Evolutionary conservation across 345 rosid genomes (phyloP).

Genomic region (Eutrema japonicum): DNA sequence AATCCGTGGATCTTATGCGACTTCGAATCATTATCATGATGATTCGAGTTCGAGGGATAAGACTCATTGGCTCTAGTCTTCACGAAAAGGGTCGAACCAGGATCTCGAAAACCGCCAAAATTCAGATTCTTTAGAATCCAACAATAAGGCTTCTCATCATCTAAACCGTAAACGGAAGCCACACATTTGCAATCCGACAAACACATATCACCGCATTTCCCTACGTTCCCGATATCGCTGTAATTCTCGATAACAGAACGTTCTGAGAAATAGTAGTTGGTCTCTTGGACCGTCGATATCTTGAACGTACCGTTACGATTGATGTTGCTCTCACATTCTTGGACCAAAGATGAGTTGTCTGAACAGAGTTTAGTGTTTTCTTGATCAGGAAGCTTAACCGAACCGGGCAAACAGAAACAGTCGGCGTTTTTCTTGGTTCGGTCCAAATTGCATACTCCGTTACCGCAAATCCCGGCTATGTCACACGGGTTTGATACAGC

Average conservation of each 20-base stretch:
- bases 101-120: constrained; percentile 80
- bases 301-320: constrained; percentile 49
- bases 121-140: constrained; percentile 77
- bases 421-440: constrained; percentile 75
- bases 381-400: constrained; percentile 47
- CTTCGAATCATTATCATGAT: constrained; percentile 21
- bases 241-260: constrained; percentile 67
- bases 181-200: constrained; percentile 74
- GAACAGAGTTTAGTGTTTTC: constrained; percentile 49
- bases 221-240: constrained; percentile 56
- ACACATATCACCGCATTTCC: constrained; percentile 78
- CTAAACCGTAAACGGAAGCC: constrained; percentile 89
- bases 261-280: constrained; percentile 74
- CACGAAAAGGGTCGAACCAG: constrained; percentile 77
- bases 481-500: constrained; percentile 90
- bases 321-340: constrained; percentile 49
- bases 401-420: constrained; percentile 75
- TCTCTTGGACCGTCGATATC: constrained; percentile 69
- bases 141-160: constrained; percentile 88
- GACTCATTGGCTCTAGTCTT: constrained; percentile 62
- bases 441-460: constrained; percentile 76
- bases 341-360: constrained; percentile 52
- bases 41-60: constrained; percentile 25
- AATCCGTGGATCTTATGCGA: constrained; percentile 29
- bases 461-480: constrained; percentile 85